A percentile compares a stretch with the other conserved stretches of the same genome.
Conservation (phyloP, 139 green algal genomes). For the Edaphochlamys debaryana region DNA sequence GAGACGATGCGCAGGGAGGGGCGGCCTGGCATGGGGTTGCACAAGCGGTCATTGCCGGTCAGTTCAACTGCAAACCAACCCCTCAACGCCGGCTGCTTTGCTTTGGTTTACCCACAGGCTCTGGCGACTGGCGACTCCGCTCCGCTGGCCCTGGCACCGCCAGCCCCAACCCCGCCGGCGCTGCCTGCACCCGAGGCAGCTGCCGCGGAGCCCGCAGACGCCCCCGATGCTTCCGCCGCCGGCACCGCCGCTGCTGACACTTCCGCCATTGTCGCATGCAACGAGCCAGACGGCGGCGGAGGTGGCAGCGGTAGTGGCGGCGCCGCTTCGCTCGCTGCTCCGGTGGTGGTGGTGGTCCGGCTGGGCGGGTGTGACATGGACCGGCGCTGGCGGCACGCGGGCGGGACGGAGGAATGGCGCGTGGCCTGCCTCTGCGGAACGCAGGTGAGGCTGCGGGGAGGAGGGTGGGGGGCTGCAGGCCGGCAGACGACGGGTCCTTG, state of each 20-base stretch:
- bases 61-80: too few species aligned
- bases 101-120: too few species aligned
- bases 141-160: not conserved
- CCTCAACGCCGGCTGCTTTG: too few species aligned
- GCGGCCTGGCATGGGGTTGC: not conserved
- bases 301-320: too few species aligned
- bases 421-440: slow-evolving; percentile 63
- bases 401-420: slow-evolving; percentile 89
- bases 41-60: too few species aligned
- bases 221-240: too few species aligned
- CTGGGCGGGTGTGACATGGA: slow-evolving; percentile 58
- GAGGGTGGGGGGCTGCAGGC: too few species aligned
- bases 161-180: not conserved
- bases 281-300: too few species aligned
- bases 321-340: slow-evolving; percentile 2
- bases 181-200: not conserved
- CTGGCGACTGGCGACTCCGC: not conserved
- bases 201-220: not conserved
- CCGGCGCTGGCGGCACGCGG: slow-evolving; percentile 67
- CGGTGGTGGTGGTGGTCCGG: slow-evolving; percentile 45
- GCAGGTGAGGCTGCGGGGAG: not conserved
- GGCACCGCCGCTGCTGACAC: too few species aligned
- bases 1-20: not conserved
- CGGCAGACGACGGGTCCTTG: not conserved
- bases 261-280: too few species aligned